Evolutionary conservation across 73 alveolate species (phyloP).

Genomic region (Tetrahymena thermophila): DNA sequence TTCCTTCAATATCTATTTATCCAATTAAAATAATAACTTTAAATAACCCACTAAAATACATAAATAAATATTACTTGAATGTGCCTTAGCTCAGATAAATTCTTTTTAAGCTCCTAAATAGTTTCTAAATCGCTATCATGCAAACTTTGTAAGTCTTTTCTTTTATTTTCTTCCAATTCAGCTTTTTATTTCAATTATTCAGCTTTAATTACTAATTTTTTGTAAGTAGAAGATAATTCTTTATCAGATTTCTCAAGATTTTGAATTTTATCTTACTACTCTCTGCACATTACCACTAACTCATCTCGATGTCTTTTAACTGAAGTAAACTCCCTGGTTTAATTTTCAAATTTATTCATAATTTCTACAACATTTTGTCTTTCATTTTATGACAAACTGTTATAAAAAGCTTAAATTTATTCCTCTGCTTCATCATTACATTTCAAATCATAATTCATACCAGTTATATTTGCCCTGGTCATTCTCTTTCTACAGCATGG

Average conservation of each 20-base stretch:
- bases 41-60: too few species aligned
- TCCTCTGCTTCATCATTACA: background rate
- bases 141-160: background rate
- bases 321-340: background rate
- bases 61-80: background rate
- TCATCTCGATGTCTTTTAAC: background rate
- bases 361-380: background rate
- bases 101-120: background rate
- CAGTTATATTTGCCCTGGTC: background rate
- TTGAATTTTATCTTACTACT: background rate
- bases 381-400: background rate
- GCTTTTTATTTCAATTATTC: background rate
- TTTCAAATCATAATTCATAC: background rate
- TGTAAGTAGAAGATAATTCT: background rate
- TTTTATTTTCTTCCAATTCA: background rate
- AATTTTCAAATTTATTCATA: background rate
- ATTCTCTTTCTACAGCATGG: background rate
- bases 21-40: too few species aligned
- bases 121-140: background rate
- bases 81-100: background rate
- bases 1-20: background rate
- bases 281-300: background rate
- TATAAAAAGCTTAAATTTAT: background rate
- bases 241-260: background rate
- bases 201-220: background rate